Conservation (phyloP, 1,139 yeast genomes). For the Yamadazyma triangularis region DNA sequence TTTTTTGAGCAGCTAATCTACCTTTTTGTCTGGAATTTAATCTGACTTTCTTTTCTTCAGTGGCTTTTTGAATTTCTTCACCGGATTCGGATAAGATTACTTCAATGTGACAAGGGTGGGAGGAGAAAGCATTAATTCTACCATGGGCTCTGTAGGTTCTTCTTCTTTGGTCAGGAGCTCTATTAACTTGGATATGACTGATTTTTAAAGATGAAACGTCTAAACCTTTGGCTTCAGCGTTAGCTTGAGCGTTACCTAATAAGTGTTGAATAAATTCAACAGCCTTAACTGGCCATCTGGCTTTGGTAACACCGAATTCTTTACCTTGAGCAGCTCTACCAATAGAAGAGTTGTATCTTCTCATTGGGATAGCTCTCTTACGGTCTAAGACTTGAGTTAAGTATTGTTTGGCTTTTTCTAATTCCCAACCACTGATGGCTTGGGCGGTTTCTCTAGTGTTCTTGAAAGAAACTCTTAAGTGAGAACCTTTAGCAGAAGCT, state of each 20-base stretch:
- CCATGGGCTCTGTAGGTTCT: conserved; percentile 99
- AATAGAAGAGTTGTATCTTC: conserved; percentile 93
- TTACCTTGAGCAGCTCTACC: conserved; percentile 99
- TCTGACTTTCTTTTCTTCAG: conserved; percentile 77
- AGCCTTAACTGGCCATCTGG: conserved; percentile 99
- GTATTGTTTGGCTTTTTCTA: conserved; percentile 93
- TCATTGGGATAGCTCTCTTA: conserved; percentile 99
- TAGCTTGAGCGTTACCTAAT: conserved; percentile 96
- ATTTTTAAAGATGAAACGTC: conserved; percentile 90
- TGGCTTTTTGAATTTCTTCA: conserved; percentile 91
- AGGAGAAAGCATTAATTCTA: conserved; percentile 98
- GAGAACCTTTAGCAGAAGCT: conserved; percentile 99
- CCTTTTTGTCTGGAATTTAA: conserved; percentile 90
- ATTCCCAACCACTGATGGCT: conserved; percentile 97
- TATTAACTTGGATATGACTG: conserved; percentile 99
- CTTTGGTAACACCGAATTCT: conserved; percentile 99
- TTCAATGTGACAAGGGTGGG: conserved; percentile 99
- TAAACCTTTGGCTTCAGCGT: conserved; percentile 99
- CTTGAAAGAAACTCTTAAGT: conserved; percentile 99
- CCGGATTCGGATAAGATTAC: conserved; percentile 93
- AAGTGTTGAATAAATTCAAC: conserved; percentile 94
- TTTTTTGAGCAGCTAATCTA: conserved; percentile 83
- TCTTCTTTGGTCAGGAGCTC: conserved; percentile 99
- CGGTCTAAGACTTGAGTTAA: conserved; percentile 95
- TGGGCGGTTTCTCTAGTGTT: conserved; percentile 99